Conservation (phyloP, 768 basidiomycete species). For the Auriscalpium orientale region DNA sequence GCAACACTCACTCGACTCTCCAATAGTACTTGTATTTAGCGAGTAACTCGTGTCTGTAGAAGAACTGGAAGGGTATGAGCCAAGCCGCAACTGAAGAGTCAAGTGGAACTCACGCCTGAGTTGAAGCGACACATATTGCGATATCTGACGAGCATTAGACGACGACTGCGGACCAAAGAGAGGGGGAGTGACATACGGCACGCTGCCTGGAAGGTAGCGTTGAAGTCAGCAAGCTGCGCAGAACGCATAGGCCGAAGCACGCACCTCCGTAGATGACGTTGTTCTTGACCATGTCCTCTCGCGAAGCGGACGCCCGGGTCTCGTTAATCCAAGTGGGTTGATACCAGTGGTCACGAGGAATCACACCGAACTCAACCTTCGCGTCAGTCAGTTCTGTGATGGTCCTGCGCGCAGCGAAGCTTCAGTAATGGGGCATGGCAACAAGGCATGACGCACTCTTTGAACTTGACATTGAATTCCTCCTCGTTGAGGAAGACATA, state of each 20-base stretch:
- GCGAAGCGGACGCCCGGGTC: conserved; percentile 37
- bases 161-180: background rate
- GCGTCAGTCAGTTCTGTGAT: conserved; percentile 53
- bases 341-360: conserved; percentile 70
- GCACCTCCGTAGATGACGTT: conserved; percentile 49
- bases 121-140: conserved; percentile 96
- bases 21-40: conserved; percentile 37
- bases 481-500: conserved; percentile 85
- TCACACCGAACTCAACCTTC: conserved; percentile 66
- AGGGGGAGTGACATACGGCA: conserved; percentile 44
- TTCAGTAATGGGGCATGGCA: background rate
- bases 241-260: conserved; percentile 2
- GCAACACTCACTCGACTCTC: conserved; percentile 40
- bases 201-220: conserved; percentile 42
- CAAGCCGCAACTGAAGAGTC: background rate
- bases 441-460: conserved; percentile 37
- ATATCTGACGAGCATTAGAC: conserved; percentile 38
- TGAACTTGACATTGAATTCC: conserved; percentile 67
- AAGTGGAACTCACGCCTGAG: conserved; percentile 57
- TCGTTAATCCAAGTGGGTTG: conserved; percentile 72
- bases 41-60: conserved; percentile 43
- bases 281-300: conserved; percentile 48
- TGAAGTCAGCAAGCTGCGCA: background rate
- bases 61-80: conserved; percentile 30
- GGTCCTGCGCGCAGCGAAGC: conserved; percentile 39